A percentile compares a stretch with the other conserved stretches of the same genome.
Conservation (phyloP, 768 basidiomycete genomes). For the Gloeopeniophorella convolvens region DNA sequence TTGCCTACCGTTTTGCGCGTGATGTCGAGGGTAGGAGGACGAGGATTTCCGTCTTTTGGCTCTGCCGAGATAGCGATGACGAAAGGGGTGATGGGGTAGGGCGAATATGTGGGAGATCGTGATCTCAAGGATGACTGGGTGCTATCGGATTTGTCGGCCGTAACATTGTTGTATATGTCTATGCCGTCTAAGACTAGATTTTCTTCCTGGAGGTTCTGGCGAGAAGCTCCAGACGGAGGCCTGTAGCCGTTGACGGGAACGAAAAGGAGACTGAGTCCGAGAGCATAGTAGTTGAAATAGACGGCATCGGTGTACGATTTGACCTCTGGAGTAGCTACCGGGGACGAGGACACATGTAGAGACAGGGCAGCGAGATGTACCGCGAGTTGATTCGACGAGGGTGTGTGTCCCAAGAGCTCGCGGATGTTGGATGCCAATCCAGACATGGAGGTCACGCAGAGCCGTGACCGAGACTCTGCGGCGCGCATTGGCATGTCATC, state of each 20-base stretch:
- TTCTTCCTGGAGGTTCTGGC: conserved; percentile 43
- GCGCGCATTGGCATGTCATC: too few relatives aligned
- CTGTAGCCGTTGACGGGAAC: conserved; percentile 58
- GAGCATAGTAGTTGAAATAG: conserved; percentile 76
- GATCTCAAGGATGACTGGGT: conserved; percentile 28
- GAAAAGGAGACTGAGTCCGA: conserved; percentile 82
- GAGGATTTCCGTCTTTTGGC: conserved; percentile 23
- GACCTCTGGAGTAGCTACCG: conserved; percentile 46
- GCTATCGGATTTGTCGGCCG: conserved; percentile 24
- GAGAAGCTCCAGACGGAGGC: conserved; percentile 39
- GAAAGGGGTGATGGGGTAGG: conserved; percentile 53
- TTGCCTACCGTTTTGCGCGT: conserved; percentile 56
- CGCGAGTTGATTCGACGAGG: conserved; percentile 39
- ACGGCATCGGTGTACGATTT: conserved; percentile 78
- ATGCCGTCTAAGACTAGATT: conserved; percentile 59
- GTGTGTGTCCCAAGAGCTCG: conserved; percentile 46
- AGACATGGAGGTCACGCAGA: conserved; percentile 15
- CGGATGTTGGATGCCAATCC: conserved; percentile 23
- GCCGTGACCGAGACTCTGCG: not conserved
- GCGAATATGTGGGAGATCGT: conserved; percentile 44
- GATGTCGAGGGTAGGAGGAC: conserved; percentile 39
- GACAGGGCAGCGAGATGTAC: conserved; percentile 36
- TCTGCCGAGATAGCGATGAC: conserved; percentile 33
- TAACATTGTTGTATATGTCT: conserved; percentile 72
- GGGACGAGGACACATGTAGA: conserved; percentile 18